Percentiles rank a stretch among this genome's conserved stretches.
Conservation (phyloP, 2,329 filamentous ascomycete genomes). For the Orbilia brochopaga region DNA sequence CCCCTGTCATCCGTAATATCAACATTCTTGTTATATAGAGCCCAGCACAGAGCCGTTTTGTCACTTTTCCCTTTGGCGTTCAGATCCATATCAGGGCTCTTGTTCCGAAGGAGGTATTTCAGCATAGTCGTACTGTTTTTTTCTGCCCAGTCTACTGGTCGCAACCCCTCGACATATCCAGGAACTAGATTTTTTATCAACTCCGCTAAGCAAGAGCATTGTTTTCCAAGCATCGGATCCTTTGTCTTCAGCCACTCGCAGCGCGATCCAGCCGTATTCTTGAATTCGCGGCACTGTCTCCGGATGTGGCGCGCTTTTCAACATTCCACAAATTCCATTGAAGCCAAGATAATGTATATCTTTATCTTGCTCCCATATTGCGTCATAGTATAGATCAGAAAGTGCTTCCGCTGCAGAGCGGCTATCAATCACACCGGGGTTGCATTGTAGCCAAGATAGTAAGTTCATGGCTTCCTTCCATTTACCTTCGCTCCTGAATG, state of each 20-base stretch:
- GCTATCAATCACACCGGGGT: background rate
- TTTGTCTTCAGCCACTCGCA: constrained; percentile 1
- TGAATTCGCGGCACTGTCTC: background rate
- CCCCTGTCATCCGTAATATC: constrained; percentile 1
- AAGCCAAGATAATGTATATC: constrained; percentile 4
- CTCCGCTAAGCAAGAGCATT: constrained; percentile 1
- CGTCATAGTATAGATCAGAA: background rate
- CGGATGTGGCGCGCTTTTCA: background rate
- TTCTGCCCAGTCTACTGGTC: constrained; percentile 5
- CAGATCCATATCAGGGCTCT: background rate
- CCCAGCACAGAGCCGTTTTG: constrained; percentile 20
- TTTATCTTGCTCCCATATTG: background rate
- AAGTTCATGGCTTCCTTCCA: background rate
- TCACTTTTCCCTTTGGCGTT: constrained; percentile 5
- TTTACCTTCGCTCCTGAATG: background rate
- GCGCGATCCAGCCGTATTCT: constrained; percentile 17
- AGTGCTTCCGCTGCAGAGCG: background rate
- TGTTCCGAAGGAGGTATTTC: constrained; percentile 5
- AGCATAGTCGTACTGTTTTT: constrained; percentile 1
- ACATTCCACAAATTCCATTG: constrained; percentile 3
- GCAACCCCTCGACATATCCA: background rate
- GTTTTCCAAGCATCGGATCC: background rate
- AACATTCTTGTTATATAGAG: constrained; percentile 5
- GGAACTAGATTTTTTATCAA: background rate
- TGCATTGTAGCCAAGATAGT: background rate